Evolutionary conservation across 306 rosid species (phyloP), one percentile per base, ranked within the genome.

Genomic region (Ceratonia siliqua): DNA sequence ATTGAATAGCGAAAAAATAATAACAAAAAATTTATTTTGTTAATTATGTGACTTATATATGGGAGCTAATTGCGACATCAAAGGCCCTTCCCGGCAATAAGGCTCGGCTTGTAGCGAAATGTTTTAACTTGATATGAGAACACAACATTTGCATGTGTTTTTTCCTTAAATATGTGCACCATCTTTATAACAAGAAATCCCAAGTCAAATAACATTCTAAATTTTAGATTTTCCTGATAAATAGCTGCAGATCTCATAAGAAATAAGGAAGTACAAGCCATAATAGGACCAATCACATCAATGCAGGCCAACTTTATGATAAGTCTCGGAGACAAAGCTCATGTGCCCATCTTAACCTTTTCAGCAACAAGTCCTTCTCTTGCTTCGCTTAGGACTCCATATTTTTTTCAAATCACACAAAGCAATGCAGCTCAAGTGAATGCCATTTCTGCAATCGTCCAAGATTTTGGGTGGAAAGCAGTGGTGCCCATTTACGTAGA

Each of bases 341-440:
- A 62, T 0, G 83, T 86, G 0, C 96, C 93, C 36, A 74, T 90
- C 22, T 21, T 88, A 30, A 77, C 85, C 5, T 87, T 86, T 42
- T 75, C 92, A 6, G 92, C 92, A n/a, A 81, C 84, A 49, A 83
- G 87, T 45, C 86, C 96, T 20, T 66, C 81, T 35, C 85, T 86
- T 3, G 18, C 83, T 22, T 70, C 87, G 2, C 77, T 78, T 17
- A 50, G 70, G 0, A 85, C 82, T 65, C 38, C 81, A 17, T 91
- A 84, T 66, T 91, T 83, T 24, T 84, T 91, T 42, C 86, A 62
- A 38, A 59, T 82, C 0, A 74, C 91, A 3, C 83, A 73, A 14
- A 74, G 36, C 0, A 93, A 87, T 50, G 69, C 82, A 6, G 32
- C 75, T 6, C 96, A 91, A 27, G 85, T 85, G 0, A 32, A 65